These are phyloP conservation scores for Microdochium paspali DNA, from an alignment of 2,329 filamentous ascomycete species.

Conservation along the genomic window DNA sequence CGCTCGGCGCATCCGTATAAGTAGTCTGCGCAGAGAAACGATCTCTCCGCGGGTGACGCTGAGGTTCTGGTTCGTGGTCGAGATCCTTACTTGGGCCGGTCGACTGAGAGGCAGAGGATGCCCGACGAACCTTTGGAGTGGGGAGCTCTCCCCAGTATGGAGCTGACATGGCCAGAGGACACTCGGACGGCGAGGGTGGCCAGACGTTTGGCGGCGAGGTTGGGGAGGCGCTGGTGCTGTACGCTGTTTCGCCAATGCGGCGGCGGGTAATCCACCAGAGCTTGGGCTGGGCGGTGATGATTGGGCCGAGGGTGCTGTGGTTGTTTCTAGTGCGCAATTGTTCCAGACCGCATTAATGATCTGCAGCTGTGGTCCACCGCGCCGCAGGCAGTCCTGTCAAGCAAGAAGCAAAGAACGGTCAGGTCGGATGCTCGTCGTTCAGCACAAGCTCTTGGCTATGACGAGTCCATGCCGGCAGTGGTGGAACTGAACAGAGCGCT, in stretches of 20 bases:
- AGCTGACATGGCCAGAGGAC: constrained; percentile 28
- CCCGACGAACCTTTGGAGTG: constrained; percentile 33
- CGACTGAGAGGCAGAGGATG: constrained; percentile 20
- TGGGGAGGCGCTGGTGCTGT: constrained; percentile 4
- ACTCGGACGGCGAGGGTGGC: neutral
- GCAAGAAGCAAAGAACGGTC: neutral
- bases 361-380: neutral
- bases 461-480: no score
- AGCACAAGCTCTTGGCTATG: neutral
- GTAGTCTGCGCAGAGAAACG: constrained; percentile 46
- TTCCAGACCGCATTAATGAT: neutral
- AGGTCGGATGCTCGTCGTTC: neutral
- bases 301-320: neutral
- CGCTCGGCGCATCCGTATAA: constrained; percentile 43
- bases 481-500: no score
- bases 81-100: constrained; percentile 15
- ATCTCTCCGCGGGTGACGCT: constrained; percentile 34
- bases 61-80: constrained; percentile 18
- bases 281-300: neutral
- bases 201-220: constrained; percentile 14
- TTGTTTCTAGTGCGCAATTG: neutral
- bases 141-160: constrained; percentile 53
- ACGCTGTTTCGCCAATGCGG: constrained; percentile 1
- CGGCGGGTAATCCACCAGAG: neutral
- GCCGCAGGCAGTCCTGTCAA: neutral